phyloP scores from a whole-genome alignment of 345 rosid genomes.

The Camelina neglecta region DNA sequence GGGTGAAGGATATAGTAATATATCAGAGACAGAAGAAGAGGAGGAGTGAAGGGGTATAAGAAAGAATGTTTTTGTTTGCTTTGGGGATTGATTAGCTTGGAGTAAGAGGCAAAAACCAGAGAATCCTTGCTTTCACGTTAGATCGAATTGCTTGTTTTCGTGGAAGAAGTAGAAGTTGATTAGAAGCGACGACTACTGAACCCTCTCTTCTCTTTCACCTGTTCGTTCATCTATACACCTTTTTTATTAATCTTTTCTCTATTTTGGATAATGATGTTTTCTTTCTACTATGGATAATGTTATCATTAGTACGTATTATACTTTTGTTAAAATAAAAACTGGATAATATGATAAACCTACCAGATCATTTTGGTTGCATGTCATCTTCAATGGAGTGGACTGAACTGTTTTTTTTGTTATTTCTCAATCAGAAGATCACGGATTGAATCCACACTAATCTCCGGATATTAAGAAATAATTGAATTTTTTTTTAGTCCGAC shows the following conservation, averaged over 20 bases:
- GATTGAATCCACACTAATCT: conserved; percentile 4
- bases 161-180: conserved; percentile 41
- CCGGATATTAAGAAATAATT: not conserved
- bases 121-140: conserved; percentile 45
- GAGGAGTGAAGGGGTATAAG: conserved; percentile 1
- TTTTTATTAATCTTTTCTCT: not conserved
- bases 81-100: conserved; percentile 19
- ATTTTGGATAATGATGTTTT: conserved; percentile 18
- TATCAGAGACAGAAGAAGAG: not conserved
- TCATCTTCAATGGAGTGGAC: not conserved
- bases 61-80: conserved; percentile 4
- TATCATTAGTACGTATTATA: not conserved
- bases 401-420: not conserved
- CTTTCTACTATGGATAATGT: conserved; percentile 28
- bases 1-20: not conserved
- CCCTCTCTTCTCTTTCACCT: not conserved
- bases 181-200: conserved; percentile 44
- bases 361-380: not conserved
- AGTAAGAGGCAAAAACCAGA: conserved; percentile 12
- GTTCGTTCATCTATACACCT: not conserved
- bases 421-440: not conserved
- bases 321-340: not conserved
- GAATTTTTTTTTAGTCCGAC: not conserved
- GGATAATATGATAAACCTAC: conserved; percentile 7
- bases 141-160: conserved; percentile 42